These are phyloP conservation scores for Paramarasmius palmivorus DNA, from an alignment of 1,284 basidiomycete species.

Conservation along the genomic window DNA sequence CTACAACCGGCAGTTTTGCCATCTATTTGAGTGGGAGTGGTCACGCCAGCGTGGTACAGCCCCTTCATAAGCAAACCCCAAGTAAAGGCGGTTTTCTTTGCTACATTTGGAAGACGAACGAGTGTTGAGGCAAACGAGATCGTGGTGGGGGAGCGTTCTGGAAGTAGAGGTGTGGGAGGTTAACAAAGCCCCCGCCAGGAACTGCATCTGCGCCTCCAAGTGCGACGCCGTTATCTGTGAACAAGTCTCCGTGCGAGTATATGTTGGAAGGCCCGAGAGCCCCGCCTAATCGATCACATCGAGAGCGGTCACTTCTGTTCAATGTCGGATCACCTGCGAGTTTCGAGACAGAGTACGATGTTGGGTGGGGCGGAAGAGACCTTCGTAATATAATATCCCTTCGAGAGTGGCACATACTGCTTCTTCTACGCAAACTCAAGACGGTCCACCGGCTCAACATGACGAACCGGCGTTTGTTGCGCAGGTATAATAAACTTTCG, in stretches of 20 bases:
- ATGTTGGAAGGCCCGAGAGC: constrained; percentile 78
- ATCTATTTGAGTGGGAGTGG: constrained; percentile 18
- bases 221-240: constrained; percentile 38
- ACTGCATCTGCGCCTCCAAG: constrained; percentile 25
- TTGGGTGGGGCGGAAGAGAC: constrained; percentile 6
- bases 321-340: background rate
- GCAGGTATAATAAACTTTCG: constrained; percentile 72
- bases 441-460: background rate
- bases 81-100: constrained; percentile 63
- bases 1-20: background rate
- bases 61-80: constrained; percentile 30
- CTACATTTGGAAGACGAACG: constrained; percentile 70
- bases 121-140: constrained; percentile 50
- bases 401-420: no score
- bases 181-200: constrained; percentile 45
- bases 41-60: constrained; percentile 21
- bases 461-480: constrained; percentile 52
- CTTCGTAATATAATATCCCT: constrained; percentile 13
- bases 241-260: constrained; percentile 46
- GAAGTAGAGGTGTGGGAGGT: constrained; percentile 4
- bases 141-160: constrained; percentile 7
- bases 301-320: constrained; percentile 31
- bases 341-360: background rate
- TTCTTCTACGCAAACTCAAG: background rate
- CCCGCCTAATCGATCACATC: constrained; percentile 61